Evolutionary conservation across 257 asterid genomes (phyloP).

Genomic region (Jasminum sambac): DNA sequence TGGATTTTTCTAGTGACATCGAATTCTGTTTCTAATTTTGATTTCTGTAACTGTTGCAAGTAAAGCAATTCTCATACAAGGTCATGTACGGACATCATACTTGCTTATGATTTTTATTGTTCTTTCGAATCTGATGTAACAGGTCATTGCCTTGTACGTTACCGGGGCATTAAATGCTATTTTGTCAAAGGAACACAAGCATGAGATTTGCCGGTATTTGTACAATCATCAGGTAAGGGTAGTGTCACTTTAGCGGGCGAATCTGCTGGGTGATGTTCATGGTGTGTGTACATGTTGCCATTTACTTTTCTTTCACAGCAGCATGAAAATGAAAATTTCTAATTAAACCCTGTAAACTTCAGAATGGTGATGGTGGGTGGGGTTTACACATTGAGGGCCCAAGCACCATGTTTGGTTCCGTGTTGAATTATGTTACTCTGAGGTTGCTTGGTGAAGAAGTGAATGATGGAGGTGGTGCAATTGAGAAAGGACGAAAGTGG

Average conservation of each 20-base stretch:
- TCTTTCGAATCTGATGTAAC: constrained; percentile 28
- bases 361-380: constrained; percentile 99
- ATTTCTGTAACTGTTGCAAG: neutral
- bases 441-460: constrained; percentile 98
- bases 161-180: constrained; percentile 90
- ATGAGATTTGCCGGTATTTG: constrained; percentile 90
- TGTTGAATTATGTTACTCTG: constrained; percentile 78
- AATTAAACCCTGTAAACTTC: constrained; percentile 32
- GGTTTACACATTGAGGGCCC: constrained; percentile 99
- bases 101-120: neutral
- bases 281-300: constrained; percentile 13
- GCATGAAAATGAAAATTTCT: constrained; percentile 22
- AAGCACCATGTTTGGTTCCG: constrained; percentile 98
- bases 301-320: constrained; percentile 13
- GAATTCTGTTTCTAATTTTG: neutral
- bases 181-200: constrained; percentile 75
- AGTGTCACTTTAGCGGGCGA: constrained; percentile 11
- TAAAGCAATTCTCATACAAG: neutral
- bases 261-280: constrained; percentile 11
- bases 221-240: constrained; percentile 88
- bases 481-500: constrained; percentile 97
- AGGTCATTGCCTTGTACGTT: constrained; percentile 76
- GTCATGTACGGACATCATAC: neutral
- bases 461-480: constrained; percentile 84
- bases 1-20: neutral